phyloP scores from a whole-genome alignment of 768 basidiomycete genomes.

The Lactifluus hygrophoroides region DNA sequence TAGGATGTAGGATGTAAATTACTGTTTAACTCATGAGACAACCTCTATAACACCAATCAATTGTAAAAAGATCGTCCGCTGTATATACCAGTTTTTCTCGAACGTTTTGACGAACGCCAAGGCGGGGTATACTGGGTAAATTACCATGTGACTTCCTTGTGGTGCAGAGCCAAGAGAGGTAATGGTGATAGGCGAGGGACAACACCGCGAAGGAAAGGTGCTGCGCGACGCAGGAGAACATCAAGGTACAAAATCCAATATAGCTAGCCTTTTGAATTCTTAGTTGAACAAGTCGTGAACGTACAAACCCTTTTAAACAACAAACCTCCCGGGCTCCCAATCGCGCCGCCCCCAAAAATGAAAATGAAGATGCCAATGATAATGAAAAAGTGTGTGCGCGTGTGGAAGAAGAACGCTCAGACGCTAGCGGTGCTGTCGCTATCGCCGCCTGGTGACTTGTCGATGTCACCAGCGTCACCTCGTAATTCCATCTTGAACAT shows the following conservation, averaged over 20 bases:
- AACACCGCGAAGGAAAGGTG: neutral
- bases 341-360: neutral
- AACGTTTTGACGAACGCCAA: neutral
- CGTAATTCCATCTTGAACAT: constrained; percentile 4
- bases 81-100: neutral
- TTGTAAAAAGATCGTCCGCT: neutral
- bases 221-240: neutral
- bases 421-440: constrained; percentile 1
- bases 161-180: neutral
- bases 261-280: constrained; percentile 5
- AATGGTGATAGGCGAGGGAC: too few relatives aligned
- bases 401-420: neutral
- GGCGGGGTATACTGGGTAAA: neutral
- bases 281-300: constrained; percentile 3
- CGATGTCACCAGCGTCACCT: too few relatives aligned
- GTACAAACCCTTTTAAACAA: neutral
- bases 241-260: neutral
- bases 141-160: constrained; percentile 1
- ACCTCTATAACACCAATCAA: neutral
- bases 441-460: neutral
- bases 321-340: neutral
- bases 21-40: neutral
- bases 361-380: neutral
- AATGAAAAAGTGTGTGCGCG: neutral
- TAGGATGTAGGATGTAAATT: neutral